These are phyloP conservation scores for Rhytidiadelphus loreus DNA, from an alignment of 225 moss, liverwort and hornwort species.

Conservation along the genomic window DNA sequence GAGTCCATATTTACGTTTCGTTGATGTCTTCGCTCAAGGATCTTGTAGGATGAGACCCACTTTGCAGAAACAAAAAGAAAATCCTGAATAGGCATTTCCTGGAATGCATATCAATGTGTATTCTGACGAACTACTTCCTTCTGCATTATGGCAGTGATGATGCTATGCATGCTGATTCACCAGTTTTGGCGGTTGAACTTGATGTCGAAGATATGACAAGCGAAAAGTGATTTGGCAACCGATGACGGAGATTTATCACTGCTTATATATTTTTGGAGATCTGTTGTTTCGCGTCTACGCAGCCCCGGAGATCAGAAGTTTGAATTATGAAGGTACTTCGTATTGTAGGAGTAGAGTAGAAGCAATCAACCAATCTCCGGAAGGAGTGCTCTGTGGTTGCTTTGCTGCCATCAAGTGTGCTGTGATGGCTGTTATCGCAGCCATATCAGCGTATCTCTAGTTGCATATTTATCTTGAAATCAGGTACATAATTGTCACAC, in stretches of 20 bases:
- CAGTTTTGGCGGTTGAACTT: conserved; percentile 83
- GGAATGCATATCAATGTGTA: neutral
- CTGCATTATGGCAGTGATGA: conserved; percentile 52
- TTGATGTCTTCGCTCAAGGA: neutral
- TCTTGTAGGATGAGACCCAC: neutral
- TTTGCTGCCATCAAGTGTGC: neutral
- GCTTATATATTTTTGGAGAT: neutral
- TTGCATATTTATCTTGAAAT: neutral
- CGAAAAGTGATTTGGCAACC: conserved; percentile 23
- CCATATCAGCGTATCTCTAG: neutral
- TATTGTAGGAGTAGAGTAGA: neutral
- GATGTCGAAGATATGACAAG: conserved; percentile 83
- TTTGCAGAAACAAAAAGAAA: neutral
- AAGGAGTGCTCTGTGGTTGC: neutral
- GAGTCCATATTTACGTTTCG: neutral
- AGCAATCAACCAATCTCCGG: neutral
- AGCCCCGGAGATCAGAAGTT: neutral
- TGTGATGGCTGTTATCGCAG: neutral
- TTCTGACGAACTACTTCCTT: neutral
- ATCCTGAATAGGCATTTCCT: neutral
- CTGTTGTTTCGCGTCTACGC: neutral
- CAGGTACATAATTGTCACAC: conserved; percentile 1
- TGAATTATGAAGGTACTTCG: neutral
- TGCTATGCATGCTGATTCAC: conserved; percentile 91
- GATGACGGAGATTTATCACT: neutral